Percentiles rank a stretch among this genome's conserved stretches.
These are phyloP conservation scores for Saururus chinensis DNA, from an alignment of 164 flowering plant genomes.

Conservation along the genomic window DNA sequence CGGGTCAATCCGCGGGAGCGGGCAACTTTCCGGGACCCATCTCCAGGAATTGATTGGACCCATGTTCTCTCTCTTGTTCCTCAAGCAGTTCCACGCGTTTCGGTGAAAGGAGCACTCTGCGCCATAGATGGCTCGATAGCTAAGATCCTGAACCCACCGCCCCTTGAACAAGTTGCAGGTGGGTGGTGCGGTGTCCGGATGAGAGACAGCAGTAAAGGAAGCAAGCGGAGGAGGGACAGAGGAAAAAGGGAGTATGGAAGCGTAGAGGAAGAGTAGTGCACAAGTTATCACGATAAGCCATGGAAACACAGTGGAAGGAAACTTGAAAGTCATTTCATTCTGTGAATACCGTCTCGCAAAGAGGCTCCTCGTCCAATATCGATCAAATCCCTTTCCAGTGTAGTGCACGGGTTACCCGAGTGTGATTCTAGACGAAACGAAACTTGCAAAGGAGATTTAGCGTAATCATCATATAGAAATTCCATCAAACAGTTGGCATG, in stretches of 20 bases:
- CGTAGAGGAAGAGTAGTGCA: slow-evolving; percentile 40
- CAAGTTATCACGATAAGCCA: slow-evolving; percentile 31
- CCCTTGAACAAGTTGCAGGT: slow-evolving; percentile 65
- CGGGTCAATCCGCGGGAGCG: slow-evolving; percentile 45
- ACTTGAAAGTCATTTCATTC: slow-evolving; percentile 32
- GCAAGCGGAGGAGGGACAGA: slow-evolving; percentile 9
- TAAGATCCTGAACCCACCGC: slow-evolving; percentile 43
- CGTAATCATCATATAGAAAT: no score
- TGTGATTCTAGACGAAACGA: no score
- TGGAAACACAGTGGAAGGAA: slow-evolving; percentile 26
- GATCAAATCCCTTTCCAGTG: no score
- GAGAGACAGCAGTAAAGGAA: neutral
- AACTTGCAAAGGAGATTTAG: no score
- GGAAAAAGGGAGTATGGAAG: slow-evolving; percentile 30
- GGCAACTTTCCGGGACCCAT: slow-evolving; percentile 70
- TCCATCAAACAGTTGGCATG: no score
- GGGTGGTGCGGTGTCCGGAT: neutral
- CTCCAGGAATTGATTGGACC: slow-evolving; percentile 67
- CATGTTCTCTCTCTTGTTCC: slow-evolving; percentile 71
- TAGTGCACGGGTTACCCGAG: no score
- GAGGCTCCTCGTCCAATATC: no score
- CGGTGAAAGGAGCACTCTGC: slow-evolving; percentile 78
- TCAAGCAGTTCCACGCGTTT: slow-evolving; percentile 86
- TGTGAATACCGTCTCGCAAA: no score
- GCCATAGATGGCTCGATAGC: slow-evolving; percentile 42